Evolutionary conservation across 164 flowering plant species (phyloP), one percentile per base, ranked within the genome.

Genomic region (Saururus chinensis): DNA sequence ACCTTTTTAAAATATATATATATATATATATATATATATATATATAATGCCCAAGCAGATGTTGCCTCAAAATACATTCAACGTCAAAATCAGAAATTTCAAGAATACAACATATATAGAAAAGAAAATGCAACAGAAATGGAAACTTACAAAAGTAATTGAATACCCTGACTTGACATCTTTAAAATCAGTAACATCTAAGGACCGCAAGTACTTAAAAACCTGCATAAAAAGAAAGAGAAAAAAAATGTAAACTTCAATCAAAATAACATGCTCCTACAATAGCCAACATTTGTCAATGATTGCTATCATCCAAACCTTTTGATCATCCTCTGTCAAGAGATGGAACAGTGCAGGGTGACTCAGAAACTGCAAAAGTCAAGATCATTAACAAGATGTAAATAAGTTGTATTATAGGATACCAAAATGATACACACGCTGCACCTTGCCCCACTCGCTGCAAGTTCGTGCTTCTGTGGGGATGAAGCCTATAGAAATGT

Each of bases 141-240:
- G 9, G 45, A 65, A 52, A 77, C 98, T 86, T 66, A 92, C 98
- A 74, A 92, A 86, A 25, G 95, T 72, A 21, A 92, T 84, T 9
- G 91, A 74, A 66, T 87, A 92, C 30, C 95, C 98, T 5, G 89
- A 83, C 69, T 87, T 86, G 63, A 86, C 83, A 72, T 89, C 92
- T 64, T 87, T 86, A 51, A 66, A 82, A 67, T 92, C 96, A 68
- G 80, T 89, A 56, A 92, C 98, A 58, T 92, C 93, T 48, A 92
- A 70, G n/a, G 91, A 84, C 58, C 59, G 72, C 24, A 92, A 62
- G 70, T 82, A 68, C 79, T 84, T 89, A 73, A 92, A 89, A 59
- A 92, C 79, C 98, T 92, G 63, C n/a, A n/a, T n/a, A n/a, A n/a
- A n/a, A 41, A 62, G 45, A 53, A 66, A 51, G 41, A 21, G 25